Evolutionary conservation across 257 asterid species (phyloP), one percentile per base, ranked within the genome.

Genomic region (Sherardia arvensis): DNA sequence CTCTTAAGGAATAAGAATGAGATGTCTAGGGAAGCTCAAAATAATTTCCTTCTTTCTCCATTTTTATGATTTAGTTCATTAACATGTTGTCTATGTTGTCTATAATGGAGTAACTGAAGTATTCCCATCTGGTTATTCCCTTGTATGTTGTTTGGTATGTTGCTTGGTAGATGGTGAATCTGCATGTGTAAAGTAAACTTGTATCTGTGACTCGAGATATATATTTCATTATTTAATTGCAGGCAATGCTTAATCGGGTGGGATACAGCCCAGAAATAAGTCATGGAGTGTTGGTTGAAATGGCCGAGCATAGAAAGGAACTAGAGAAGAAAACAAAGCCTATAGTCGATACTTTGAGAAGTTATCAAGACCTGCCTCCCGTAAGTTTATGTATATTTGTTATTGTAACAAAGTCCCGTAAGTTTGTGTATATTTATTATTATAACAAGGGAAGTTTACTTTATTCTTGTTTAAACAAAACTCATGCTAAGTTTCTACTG

Each of bases 291-390:
- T 74, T 93, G 80, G 97, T 90, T 53, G 97, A 93, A 83, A 85
- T 93, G 99, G 92, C 99, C 32, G 99, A 90, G 88, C 99, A 87
- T 70, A 76, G 71, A 85, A 93, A 93, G 79, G 97, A 90, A 56
- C 71, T 87, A 75, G 99, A 87, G 74, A 90, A 81, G 90, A 86
- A 89, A 79, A 90, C 96, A 27, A 93, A 90, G 71, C 99, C 96
- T 59, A 84, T 93, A 65, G 87, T 85, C 0, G 99, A 93, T 69
- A 93, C 99, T 23, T 71, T 93, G 72, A 85, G 97, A 83, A 93
- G 99, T 82, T 93, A 93, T 87, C 99, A 93, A 81, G 97, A 93
- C 73, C 80, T 90, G 71, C 99, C 99, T 64, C 99, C 99, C 45
- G 99, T 93, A 81, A 48, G 65, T 27, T 48, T 59, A 59, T 71